These are phyloP conservation scores for Aspergillus felis DNA, from an alignment of 2,329 filamentous ascomycete genomes.

Conservation along the genomic window DNA sequence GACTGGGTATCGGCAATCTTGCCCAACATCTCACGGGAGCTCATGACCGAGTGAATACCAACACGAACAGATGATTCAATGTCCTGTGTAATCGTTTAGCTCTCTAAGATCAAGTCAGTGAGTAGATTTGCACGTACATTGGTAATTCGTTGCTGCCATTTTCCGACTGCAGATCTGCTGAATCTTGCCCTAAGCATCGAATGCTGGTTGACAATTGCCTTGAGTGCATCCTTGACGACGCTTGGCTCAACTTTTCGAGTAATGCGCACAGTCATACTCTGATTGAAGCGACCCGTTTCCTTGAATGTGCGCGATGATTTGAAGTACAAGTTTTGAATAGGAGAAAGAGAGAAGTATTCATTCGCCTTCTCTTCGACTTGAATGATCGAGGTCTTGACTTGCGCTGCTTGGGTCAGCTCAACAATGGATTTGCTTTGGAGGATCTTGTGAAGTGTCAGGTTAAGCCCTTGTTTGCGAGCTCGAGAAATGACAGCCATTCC, in stretches of 20 bases:
- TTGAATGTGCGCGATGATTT: conserved; percentile 18
- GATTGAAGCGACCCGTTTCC: conserved; percentile 28
- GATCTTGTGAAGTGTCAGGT: conserved; percentile 32
- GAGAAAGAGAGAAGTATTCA: conserved; percentile 29
- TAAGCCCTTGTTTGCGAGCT: conserved; percentile 33
- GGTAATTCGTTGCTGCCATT: conserved; percentile 26
- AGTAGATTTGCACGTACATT: conserved; percentile 15
- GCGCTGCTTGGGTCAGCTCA: conserved; percentile 26
- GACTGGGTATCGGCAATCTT: conserved; percentile 28
- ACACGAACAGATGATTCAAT: conserved; percentile 31
- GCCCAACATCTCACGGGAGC: conserved; percentile 20
- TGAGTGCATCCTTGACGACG: conserved; percentile 24
- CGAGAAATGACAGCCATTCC: conserved; percentile 37
- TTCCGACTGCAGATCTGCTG: conserved; percentile 13
- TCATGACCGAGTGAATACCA: conserved; percentile 22
- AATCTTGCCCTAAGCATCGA: conserved; percentile 34
- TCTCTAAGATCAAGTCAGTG: not conserved
- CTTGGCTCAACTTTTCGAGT: conserved; percentile 21
- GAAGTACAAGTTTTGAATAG: conserved; percentile 34
- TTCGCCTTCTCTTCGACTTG: conserved; percentile 24
- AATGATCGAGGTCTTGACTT: conserved; percentile 11
- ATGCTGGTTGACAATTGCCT: conserved; percentile 29
- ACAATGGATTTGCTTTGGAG: conserved; percentile 31
- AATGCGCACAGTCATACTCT: conserved; percentile 32
- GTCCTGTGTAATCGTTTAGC: conserved; percentile 21